These are phyloP conservation scores for Trypanosomatidae sp. DNA, from an alignment of 208 protist species.

Conservation along the genomic window DNA sequence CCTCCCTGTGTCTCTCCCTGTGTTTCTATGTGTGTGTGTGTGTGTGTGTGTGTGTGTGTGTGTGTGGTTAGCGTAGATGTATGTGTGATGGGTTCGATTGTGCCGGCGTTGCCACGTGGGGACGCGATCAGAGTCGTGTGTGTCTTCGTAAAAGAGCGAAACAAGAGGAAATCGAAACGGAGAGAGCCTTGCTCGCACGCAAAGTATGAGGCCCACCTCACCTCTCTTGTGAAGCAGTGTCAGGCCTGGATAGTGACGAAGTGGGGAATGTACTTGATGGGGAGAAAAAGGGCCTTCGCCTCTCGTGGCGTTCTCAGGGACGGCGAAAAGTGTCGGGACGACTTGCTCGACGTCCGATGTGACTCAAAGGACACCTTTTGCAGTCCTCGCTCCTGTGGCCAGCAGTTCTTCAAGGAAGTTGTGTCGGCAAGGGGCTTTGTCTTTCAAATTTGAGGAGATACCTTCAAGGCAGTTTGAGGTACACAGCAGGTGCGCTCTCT, in stretches of 20 bases:
- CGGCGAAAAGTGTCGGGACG: neutral
- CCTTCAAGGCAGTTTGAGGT: neutral
- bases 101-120: neutral
- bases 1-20: neutral
- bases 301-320: neutral
- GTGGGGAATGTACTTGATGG: neutral
- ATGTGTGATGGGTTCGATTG: neutral
- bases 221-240: neutral
- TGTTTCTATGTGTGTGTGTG: neutral
- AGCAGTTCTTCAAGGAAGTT: neutral
- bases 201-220: neutral
- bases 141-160: constrained; percentile 5
- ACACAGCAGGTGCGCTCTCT: neutral
- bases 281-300: neutral
- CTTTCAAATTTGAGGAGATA: neutral
- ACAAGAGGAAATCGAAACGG: neutral
- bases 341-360: neutral
- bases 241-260: neutral
- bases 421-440: neutral
- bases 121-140: neutral
- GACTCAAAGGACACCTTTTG: neutral
- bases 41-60: constrained; percentile 2
- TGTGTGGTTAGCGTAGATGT: constrained; percentile 4
- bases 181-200: neutral
- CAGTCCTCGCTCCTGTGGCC: neutral